Conservation (phyloP, 164 flowering plant species). For the Vitis vinifera region ASM3070453v1 NC_081817.1:9741001-9741500, state of each 20-base stretch:
- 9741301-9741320: background rate
- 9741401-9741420: background rate
- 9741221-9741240: rapidly evolving
- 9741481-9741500: background rate
- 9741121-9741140: too few relatives aligned
- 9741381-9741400: background rate
- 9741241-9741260: background rate
- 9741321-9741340: background rate
- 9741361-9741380: background rate
- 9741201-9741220: too few relatives aligned
- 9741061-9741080: slow-evolving; percentile 4
- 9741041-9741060: background rate
- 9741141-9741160: too few relatives aligned
- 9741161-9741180: too few relatives aligned
- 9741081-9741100: background rate
- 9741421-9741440: background rate
- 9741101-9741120: background rate
- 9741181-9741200: too few relatives aligned
- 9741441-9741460: background rate
- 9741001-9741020: background rate
- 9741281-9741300: background rate
- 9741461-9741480: background rate
- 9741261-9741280: background rate
- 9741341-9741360: background rate
- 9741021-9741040: background rate